Percentiles rank a stretch among this genome's conserved stretches.
Conservation (phyloP, 192 early-diverging fungal species). For the Diversispora eburnea region DNA sequence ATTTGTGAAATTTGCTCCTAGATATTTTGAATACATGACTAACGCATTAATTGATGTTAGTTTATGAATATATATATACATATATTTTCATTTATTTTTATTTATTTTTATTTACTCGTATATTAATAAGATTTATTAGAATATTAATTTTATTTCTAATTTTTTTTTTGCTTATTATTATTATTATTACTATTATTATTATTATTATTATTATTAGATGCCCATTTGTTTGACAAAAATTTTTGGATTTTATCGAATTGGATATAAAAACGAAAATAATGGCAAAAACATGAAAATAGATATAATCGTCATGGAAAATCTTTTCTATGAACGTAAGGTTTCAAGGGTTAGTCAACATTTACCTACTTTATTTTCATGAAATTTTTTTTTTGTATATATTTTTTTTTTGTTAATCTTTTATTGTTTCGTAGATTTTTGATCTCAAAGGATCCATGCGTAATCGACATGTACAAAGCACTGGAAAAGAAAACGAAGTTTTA, state of each 20-base stretch:
- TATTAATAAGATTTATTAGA: not conserved
- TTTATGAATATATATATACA: conserved; percentile 33
- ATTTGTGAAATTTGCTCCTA: conserved; percentile 84
- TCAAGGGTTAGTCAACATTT: conserved; percentile 46
- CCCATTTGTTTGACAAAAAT: conserved; percentile 85
- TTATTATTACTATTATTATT: too few species aligned
- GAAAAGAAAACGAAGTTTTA: conserved; percentile 79
- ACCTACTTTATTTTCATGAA: not conserved
- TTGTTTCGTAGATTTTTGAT: conserved; percentile 68
- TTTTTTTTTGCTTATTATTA: not conserved
- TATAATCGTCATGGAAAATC: conserved; percentile 93
- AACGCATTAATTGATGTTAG: conserved; percentile 71
- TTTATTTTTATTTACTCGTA: not conserved
- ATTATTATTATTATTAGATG: conserved; percentile 53
- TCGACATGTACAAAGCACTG: conserved; percentile 85
- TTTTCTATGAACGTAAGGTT: conserved; percentile 83
- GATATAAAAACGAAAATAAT: conserved; percentile 78
- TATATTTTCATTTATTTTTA: conserved; percentile 12
- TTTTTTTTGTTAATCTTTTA: too few species aligned
- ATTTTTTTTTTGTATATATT: not conserved
- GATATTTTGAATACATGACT: conserved; percentile 85
- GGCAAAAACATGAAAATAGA: conserved; percentile 86
- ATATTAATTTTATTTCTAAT: too few species aligned
- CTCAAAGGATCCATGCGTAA: conserved; percentile 95
- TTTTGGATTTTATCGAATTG: conserved; percentile 89